Conservation (phyloP, 225 moss, liverwort and hornwort genomes). For the Climacium dendroides region DNA sequence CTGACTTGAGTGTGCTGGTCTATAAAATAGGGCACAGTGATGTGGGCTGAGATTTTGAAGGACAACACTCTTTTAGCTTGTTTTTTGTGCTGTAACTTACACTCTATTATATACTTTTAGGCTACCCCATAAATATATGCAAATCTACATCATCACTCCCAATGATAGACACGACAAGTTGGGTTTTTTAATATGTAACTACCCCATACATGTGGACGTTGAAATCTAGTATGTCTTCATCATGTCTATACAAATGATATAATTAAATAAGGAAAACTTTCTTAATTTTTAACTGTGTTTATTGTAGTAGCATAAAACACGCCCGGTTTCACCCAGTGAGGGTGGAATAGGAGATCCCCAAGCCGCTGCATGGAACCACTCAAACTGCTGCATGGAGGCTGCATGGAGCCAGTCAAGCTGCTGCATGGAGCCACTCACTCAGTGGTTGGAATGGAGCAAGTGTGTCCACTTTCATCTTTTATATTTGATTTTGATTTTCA, state of each 20-base stretch:
- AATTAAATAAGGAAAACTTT: not conserved
- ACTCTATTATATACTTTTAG: no score
- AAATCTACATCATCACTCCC: not conserved
- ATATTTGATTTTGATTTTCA: not conserved
- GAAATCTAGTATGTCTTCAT: not conserved
- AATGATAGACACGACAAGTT: no score
- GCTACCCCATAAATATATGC: no score
- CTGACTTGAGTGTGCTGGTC: not conserved
- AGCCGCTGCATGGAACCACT: not conserved
- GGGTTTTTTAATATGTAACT: not conserved
- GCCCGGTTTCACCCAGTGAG: not conserved
- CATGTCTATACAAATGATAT: not conserved
- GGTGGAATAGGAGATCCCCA: not conserved
- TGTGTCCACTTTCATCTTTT: no score
- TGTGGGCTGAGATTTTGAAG: not conserved
- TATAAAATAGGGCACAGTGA: not conserved
- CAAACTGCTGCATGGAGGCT: not conserved
- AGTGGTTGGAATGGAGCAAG: not conserved
- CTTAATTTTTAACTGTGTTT: not conserved
- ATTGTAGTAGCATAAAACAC: not conserved
- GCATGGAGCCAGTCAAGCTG: not conserved
- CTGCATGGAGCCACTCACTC: not conserved
- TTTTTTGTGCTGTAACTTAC: not conserved
- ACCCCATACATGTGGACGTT: accelerated
- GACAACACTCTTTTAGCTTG: not conserved